Evolutionary conservation across 2,329 filamentous ascomycete genomes (phyloP), one percentile per base, ranked within the genome.

Genomic region (Botrytis galanthina): DNA sequence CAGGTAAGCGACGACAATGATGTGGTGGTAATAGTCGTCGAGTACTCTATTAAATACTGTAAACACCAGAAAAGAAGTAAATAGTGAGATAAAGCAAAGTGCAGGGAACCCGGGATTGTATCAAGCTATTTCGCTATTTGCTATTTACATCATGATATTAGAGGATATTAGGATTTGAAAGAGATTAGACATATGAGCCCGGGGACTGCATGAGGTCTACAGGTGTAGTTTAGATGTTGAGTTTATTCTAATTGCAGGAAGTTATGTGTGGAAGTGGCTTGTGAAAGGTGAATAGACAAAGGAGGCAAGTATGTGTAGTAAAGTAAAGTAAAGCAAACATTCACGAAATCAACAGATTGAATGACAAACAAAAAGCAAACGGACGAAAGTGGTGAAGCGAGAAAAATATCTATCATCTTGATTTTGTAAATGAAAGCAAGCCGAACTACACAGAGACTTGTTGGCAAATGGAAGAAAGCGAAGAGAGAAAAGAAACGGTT

Each of bases 21-120:
- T 29, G n/a, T 7, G n/a, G n/a, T 18, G 18, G 3, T 57, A 1
- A 29, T 29, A 57, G 0, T 18, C 6, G 7, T 3, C 3, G n/a
- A 3, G n/a, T 29, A 18, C 2, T 29, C 5, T 8, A 29, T 57
- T 29, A 3, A 9, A 57, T 4, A 1, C 6, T 3, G 14, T 54
- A 29, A 29, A 29, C 7, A 29, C 6, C 6, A 8, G 7, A 29
- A 18, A 29, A 9, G 14, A 16, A 54, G 6, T 1, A 29, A 18
- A 29, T 3, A 3, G 51, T 18, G n/a, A 32, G 51, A 57, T 57
- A 1, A 57, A 1, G 14, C 6, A 2, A 29, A 9, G n/a, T 16
- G n/a, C 29, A 57, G 14, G 7, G 7, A 29, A 3, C 7, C 26
- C 3, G n/a, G 51, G 16, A 57, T 1, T 4, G n/a, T 9, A 29